A percentile compares a stretch with the other conserved stretches of the same genome.
phyloP scores from a whole-genome alignment of 352 stramenopile genomes.

The Phytophthora meadii region DNA sequence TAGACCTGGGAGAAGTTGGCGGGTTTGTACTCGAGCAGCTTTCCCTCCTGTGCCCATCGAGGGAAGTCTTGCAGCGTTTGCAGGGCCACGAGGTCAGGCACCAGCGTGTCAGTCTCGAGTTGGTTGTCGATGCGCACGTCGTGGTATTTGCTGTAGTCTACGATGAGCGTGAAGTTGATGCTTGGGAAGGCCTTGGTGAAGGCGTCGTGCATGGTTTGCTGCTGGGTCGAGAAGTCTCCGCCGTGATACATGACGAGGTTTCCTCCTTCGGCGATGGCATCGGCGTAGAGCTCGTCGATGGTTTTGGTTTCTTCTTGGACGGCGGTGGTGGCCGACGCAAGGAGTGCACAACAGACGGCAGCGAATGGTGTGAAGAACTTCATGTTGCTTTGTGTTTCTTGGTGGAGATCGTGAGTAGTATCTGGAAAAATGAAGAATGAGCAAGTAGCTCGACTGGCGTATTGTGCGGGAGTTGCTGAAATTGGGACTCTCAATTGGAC shows the following conservation, averaged over 20 bases:
- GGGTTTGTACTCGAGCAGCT: slow-evolving; percentile 62
- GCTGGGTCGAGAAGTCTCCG: slow-evolving; percentile 43
- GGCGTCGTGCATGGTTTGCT: slow-evolving; percentile 26
- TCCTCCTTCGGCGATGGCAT: slow-evolving; percentile 60
- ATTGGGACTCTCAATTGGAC: no score
- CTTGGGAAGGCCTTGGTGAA: slow-evolving; percentile 47
- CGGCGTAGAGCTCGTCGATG: slow-evolving; percentile 52
- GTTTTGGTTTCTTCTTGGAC: slow-evolving; percentile 54
- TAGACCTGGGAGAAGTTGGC: slow-evolving; percentile 63
- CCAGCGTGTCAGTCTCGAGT: slow-evolving; percentile 51
- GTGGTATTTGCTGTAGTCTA: slow-evolving; percentile 69
- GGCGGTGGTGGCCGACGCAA: slow-evolving; percentile 9
- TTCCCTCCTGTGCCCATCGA: slow-evolving; percentile 48
- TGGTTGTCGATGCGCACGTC: slow-evolving; percentile 71
- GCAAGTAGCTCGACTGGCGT: background rate
- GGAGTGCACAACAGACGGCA: slow-evolving; percentile 16
- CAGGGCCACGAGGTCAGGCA: slow-evolving; percentile 50
- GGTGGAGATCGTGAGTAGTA: background rate
- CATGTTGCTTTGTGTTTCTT: background rate
- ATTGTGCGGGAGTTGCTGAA: no score
- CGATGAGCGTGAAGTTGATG: slow-evolving; percentile 68
- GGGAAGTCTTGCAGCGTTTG: slow-evolving; percentile 67
- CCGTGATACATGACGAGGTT: slow-evolving; percentile 57
- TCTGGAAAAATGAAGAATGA: slow-evolving; percentile 22
- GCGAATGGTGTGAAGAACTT: slow-evolving; percentile 20